Percentiles rank a stretch among this genome's conserved stretches.
These are phyloP conservation scores for Plantago elongata DNA, from an alignment of 257 asterid genomes.

Conservation along the genomic window DNA sequence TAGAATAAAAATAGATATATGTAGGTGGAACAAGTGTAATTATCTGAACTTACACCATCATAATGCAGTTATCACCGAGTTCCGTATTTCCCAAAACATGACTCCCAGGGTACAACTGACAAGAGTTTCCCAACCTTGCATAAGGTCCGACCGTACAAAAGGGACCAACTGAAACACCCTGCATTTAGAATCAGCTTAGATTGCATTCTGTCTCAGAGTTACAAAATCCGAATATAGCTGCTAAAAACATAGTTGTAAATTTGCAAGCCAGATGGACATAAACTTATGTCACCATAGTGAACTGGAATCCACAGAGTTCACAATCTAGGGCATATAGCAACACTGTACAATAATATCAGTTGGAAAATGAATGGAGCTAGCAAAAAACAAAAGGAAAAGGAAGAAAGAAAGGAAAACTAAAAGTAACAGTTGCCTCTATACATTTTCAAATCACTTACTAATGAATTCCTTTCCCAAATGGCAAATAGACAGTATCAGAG, in stretches of 20 bases:
- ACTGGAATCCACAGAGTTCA: too few species aligned
- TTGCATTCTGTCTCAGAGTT: slow-evolving; percentile 1
- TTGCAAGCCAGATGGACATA: too few species aligned
- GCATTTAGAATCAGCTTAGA: slow-evolving; percentile 23
- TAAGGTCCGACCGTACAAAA: slow-evolving; percentile 85
- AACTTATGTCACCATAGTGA: too few species aligned
- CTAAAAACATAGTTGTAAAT: too few species aligned
- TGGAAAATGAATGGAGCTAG: too few species aligned
- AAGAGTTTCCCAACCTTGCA: slow-evolving; percentile 60
- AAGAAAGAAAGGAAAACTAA: too few species aligned
- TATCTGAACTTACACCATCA: slow-evolving; percentile 60
- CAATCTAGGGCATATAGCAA: too few species aligned
- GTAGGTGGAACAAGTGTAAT: background rate
- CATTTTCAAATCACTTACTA: background rate
- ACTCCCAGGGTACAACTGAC: slow-evolving; percentile 72
- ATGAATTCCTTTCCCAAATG: background rate
- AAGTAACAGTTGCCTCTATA: too few species aligned
- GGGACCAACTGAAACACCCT: slow-evolving; percentile 91
- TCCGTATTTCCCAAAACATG: slow-evolving; percentile 76
- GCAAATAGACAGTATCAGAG: background rate
- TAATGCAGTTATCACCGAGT: slow-evolving; percentile 71
- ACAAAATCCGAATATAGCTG: too few species aligned
- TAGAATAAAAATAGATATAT: slow-evolving; percentile 2
- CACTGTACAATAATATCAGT: too few species aligned
- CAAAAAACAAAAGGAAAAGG: too few species aligned